A percentile compares a stretch with the other conserved stretches of the same genome.
Conservation (phyloP, 495 filamentous ascomycete genomes). For the Talaromyces trachyspermus region DNA sequence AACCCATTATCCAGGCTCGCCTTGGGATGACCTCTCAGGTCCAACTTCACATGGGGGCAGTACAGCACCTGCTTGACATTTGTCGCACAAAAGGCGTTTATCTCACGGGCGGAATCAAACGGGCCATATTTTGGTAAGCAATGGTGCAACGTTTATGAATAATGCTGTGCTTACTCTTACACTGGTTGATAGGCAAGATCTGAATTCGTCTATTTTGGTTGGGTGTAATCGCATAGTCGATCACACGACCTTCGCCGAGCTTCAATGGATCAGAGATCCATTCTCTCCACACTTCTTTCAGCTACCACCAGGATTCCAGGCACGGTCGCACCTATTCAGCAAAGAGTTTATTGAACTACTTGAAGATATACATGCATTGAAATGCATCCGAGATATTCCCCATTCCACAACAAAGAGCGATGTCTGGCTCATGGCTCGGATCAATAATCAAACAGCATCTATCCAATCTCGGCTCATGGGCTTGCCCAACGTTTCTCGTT, state of each 20-base stretch:
- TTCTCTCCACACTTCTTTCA: slow-evolving; percentile 17
- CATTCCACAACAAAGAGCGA: slow-evolving; percentile 12
- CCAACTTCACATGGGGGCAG: slow-evolving; percentile 29
- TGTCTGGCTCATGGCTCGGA: slow-evolving; percentile 22
- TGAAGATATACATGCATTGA: slow-evolving; percentile 27
- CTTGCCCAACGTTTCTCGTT: slow-evolving; percentile 13
- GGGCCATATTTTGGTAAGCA: slow-evolving; percentile 33
- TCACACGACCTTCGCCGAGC: slow-evolving; percentile 30
- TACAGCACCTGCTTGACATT: slow-evolving; percentile 22
- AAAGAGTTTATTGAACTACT: slow-evolving; percentile 25
- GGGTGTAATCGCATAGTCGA: slow-evolving; percentile 25
- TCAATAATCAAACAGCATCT: slow-evolving; percentile 33
- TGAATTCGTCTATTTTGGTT: slow-evolving; percentile 27
- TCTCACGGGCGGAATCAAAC: slow-evolving; percentile 29
- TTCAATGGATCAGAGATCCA: slow-evolving; percentile 28
- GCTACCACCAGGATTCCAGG: slow-evolving; percentile 23
- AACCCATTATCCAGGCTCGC: slow-evolving; percentile 17
- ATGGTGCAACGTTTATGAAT: neutral
- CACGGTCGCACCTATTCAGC: slow-evolving; percentile 13
- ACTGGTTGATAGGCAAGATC: slow-evolving; percentile 23
- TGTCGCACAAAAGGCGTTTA: slow-evolving; percentile 19
- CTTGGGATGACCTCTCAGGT: slow-evolving; percentile 22
- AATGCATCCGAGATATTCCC: slow-evolving; percentile 27
- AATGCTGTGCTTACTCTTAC: neutral
- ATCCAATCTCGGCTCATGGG: slow-evolving; percentile 27